phyloP scores from a whole-genome alignment of 441 rosid species.

The Brassica balearica region DNA sequence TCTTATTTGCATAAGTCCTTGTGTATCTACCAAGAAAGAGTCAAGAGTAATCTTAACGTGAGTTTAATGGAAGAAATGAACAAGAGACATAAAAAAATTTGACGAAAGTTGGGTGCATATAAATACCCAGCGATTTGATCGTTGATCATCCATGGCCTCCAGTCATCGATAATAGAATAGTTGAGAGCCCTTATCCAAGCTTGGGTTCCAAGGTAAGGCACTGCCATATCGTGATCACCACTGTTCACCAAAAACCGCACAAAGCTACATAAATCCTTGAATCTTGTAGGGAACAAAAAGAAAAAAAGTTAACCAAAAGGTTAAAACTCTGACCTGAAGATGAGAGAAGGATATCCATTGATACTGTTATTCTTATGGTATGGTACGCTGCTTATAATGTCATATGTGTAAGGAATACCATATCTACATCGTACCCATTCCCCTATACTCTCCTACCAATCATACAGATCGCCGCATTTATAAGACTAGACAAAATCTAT shows the following conservation, averaged over 20 bases:
- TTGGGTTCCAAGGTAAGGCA: slow-evolving; percentile 14
- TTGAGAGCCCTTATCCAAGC: slow-evolving; percentile 26
- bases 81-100: background rate
- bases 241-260: slow-evolving; percentile 40
- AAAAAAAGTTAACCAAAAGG: background rate
- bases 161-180: slow-evolving; percentile 4
- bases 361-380: slow-evolving; percentile 30
- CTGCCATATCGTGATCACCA: slow-evolving; percentile 47
- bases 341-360: slow-evolving; percentile 56
- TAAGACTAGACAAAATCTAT: background rate
- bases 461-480: background rate
- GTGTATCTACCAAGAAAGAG: slow-evolving; percentile 4
- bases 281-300: background rate
- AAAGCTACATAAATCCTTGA: background rate
- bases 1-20: slow-evolving; percentile 24
- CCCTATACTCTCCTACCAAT: background rate
- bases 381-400: slow-evolving; percentile 23
- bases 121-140: slow-evolving; percentile 24
- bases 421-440: slow-evolving; percentile 5
- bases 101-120: background rate
- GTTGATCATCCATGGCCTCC: slow-evolving; percentile 19
- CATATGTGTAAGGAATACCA: background rate
- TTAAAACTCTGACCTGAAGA: slow-evolving; percentile 25
- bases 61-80: background rate
- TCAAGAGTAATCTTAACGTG: background rate